phyloP scores from a whole-genome alignment of 139 green algal genomes.

The Coelastrella sp. region DNA sequence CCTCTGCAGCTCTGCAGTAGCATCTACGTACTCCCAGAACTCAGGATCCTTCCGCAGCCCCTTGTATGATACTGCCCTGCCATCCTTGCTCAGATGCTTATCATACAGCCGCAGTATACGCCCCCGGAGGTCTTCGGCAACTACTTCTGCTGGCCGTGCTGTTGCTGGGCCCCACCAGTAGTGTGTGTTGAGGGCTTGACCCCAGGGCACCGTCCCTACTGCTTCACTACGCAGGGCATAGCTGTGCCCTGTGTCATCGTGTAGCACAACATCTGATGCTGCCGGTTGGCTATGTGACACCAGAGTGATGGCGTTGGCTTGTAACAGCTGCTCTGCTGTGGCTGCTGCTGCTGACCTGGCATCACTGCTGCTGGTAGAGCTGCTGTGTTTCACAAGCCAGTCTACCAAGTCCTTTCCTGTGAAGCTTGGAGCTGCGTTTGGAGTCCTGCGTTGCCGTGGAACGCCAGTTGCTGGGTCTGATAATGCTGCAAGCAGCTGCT shows the following conservation, averaged over 20 bases:
- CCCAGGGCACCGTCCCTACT: slow-evolving; percentile 9
- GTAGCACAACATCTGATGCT: background rate
- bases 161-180: slow-evolving; percentile 71
- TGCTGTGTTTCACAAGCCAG: slow-evolving; percentile 47
- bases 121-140: slow-evolving; percentile 71
- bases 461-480: background rate
- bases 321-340: slow-evolving; percentile 48
- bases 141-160: slow-evolving; percentile 64
- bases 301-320: slow-evolving; percentile 44
- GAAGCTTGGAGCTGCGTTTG: slow-evolving; percentile 14
- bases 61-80: slow-evolving; percentile 75
- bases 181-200: slow-evolving; percentile 50
- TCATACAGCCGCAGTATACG: slow-evolving; percentile 87
- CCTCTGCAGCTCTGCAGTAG: slow-evolving; percentile 83
- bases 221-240: slow-evolving; percentile 30
- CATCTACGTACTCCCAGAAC: slow-evolving; percentile 77
- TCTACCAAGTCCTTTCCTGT: slow-evolving; percentile 20
- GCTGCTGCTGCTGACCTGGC: slow-evolving; percentile 12
- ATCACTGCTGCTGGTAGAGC: slow-evolving; percentile 1
- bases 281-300: background rate
- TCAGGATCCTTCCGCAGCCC: slow-evolving; percentile 66
- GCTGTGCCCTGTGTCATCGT: background rate
- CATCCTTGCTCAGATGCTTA: slow-evolving; percentile 65
- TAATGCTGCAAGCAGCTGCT: slow-evolving; percentile 14
- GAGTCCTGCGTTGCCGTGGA: slow-evolving; percentile 21